These are phyloP conservation scores for Phytophthora megakarya DNA, from an alignment of 352 stramenopile species.

Conservation along the genomic window DNA sequence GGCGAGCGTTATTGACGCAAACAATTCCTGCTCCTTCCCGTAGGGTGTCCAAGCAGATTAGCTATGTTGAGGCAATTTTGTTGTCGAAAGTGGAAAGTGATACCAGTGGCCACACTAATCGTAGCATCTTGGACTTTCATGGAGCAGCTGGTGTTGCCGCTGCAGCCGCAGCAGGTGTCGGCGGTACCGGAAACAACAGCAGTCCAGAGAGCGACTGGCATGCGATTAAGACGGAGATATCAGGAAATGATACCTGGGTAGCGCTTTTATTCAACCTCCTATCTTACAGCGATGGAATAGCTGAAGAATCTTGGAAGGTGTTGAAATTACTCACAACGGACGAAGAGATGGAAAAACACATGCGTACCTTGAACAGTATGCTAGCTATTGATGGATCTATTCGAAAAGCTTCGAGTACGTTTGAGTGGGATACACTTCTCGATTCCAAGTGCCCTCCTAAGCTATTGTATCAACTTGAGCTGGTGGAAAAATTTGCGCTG, in stretches of 20 bases:
- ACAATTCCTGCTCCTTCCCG: slow-evolving; percentile 32
- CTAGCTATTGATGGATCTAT: slow-evolving; percentile 78
- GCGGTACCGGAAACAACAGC: slow-evolving; percentile 44
- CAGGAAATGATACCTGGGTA: slow-evolving; percentile 47
- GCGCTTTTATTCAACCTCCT: slow-evolving; percentile 58
- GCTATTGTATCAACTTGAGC: slow-evolving; percentile 69
- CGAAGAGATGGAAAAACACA: slow-evolving; percentile 71
- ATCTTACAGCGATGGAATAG: slow-evolving; percentile 47
- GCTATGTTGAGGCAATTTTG: slow-evolving; percentile 62
- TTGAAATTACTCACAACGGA: slow-evolving; percentile 73
- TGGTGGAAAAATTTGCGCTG: slow-evolving; percentile 66
- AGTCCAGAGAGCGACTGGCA: slow-evolving; percentile 70
- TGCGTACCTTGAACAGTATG: slow-evolving; percentile 63
- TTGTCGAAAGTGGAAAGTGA: slow-evolving; percentile 72
- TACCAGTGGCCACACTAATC: slow-evolving; percentile 55
- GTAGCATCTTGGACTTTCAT: slow-evolving; percentile 49
- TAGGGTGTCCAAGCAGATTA: slow-evolving; percentile 35
- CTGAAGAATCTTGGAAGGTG: slow-evolving; percentile 79
- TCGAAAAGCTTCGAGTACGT: slow-evolving; percentile 36
- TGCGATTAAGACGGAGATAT: slow-evolving; percentile 68
- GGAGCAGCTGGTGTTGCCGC: slow-evolving; percentile 31
- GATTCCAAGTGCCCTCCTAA: slow-evolving; percentile 63
- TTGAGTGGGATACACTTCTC: slow-evolving; percentile 69
- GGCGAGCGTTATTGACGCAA: slow-evolving; percentile 26
- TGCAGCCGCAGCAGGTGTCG: slow-evolving; percentile 27